phyloP scores from a whole-genome alignment of 169 alveolate genomes.

The Eimeria mitis region DNA sequence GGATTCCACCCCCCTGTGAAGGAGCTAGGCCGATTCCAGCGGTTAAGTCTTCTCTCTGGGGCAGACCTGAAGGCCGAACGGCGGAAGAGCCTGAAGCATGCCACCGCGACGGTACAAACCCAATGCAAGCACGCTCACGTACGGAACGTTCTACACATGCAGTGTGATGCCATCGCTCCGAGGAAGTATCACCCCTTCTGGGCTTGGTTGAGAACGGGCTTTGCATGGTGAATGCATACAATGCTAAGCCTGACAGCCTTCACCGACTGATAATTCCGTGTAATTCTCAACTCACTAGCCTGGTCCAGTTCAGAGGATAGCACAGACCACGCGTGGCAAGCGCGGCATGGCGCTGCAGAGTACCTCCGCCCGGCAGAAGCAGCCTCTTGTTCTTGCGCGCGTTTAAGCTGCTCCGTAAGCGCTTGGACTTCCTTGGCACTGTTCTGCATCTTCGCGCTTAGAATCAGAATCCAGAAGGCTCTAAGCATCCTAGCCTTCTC shows the following conservation, averaged over 20 bases:
- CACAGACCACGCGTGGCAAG: slow-evolving; percentile 70
- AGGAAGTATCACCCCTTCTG: not conserved
- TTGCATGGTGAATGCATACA: not conserved
- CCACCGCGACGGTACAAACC: not conserved
- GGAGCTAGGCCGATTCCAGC: slow-evolving; percentile 38
- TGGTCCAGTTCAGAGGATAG: slow-evolving; percentile 36
- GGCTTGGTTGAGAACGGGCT: not conserved
- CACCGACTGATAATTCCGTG: not conserved
- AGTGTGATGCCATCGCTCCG: not conserved
- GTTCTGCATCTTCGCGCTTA: not conserved
- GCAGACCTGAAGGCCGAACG: not conserved
- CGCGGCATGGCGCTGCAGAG: slow-evolving; percentile 40
- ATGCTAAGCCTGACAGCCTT: not conserved
- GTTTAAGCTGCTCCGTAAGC: slow-evolving; percentile 17
- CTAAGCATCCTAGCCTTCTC: slow-evolving; percentile 46
- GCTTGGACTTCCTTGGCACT: slow-evolving; percentile 27
- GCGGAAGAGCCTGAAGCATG: not conserved
- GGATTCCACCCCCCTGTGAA: slow-evolving; percentile 77
- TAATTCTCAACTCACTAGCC: slow-evolving; percentile 1
- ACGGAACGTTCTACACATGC: not conserved
- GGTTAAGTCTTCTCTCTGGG: slow-evolving; percentile 1
- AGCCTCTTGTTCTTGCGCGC: slow-evolving; percentile 45
- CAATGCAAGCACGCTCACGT: not conserved
- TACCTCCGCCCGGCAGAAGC: not conserved
- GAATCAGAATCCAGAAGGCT: slow-evolving; percentile 53